These are phyloP conservation scores for Scenedesmus sp. DNA, from an alignment of 163 green algal species.

Conservation along the genomic window DNA sequence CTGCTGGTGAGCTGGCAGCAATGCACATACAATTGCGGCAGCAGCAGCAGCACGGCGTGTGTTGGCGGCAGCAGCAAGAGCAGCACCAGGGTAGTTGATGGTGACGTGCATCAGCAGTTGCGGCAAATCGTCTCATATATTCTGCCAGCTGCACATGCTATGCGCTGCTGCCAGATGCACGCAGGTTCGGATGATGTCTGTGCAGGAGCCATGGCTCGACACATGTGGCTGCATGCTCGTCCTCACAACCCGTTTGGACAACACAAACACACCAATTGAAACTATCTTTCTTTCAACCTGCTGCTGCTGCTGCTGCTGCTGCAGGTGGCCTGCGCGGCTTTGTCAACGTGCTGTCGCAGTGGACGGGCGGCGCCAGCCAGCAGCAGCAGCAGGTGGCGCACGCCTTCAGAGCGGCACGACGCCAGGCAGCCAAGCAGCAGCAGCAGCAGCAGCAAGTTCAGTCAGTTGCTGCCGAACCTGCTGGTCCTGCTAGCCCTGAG, in stretches of 20 bases:
- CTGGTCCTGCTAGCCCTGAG: background rate
- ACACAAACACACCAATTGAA: no score
- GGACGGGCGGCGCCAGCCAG: background rate
- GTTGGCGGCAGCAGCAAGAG: background rate
- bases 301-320: background rate
- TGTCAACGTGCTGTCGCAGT: conserved; percentile 48
- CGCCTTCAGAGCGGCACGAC: conserved; percentile 27
- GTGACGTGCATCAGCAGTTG: background rate
- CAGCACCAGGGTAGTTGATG: no score
- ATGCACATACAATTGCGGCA: no score
- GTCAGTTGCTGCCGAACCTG: background rate
- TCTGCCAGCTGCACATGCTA: no score
- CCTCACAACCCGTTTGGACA: background rate
- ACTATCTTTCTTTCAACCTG: background rate
- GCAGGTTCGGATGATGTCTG: background rate
- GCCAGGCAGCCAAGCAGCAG: background rate
- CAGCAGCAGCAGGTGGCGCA: conserved; percentile 42
- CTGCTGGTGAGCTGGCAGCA: background rate
- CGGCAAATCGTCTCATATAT: background rate
- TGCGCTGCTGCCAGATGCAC: no score
- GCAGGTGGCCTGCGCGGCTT: conserved; percentile 33
- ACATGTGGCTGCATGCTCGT: background rate
- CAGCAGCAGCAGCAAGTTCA: background rate
- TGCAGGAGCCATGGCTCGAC: background rate
- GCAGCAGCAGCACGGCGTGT: background rate